phyloP scores from a whole-genome alignment of 192 early-diverging fungal species.

The Rhizoclosmatium globosum region DNA sequence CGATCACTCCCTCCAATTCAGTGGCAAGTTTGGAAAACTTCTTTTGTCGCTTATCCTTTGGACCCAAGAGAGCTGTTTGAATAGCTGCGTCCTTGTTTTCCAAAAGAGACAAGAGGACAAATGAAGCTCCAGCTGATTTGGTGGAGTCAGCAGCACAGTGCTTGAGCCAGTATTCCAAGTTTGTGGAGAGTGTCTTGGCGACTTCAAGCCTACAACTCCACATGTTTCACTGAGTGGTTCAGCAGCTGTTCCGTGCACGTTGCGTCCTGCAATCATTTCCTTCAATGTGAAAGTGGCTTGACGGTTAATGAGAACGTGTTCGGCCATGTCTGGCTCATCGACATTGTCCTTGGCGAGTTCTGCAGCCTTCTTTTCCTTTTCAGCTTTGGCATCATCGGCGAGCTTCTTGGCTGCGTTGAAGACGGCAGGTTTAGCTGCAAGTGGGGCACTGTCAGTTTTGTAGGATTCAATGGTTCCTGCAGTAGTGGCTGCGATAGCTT shows the following conservation, averaged over 20 bases:
- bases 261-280: slow-evolving; percentile 38
- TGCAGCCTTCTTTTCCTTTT: slow-evolving; percentile 52
- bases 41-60: slow-evolving; percentile 22
- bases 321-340: slow-evolving; percentile 50
- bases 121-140: slow-evolving; percentile 46
- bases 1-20: slow-evolving; percentile 25
- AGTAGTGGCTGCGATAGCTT: slow-evolving; percentile 32
- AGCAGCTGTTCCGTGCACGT: not conserved
- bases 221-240: slow-evolving; percentile 17
- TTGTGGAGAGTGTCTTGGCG: slow-evolving; percentile 21
- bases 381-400: slow-evolving; percentile 50
- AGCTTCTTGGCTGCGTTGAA: slow-evolving; percentile 68
- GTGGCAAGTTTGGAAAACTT: slow-evolving; percentile 12
- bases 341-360: slow-evolving; percentile 47
- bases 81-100: slow-evolving; percentile 37
- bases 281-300: slow-evolving; percentile 48
- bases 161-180: slow-evolving; percentile 42
- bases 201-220: slow-evolving; percentile 13
- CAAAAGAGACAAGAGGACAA: slow-evolving; percentile 49
- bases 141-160: slow-evolving; percentile 43
- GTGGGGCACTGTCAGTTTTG: not conserved
- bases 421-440: slow-evolving; percentile 24
- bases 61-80: slow-evolving; percentile 17
- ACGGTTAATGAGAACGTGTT: slow-evolving; percentile 49
- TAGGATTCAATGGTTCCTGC: slow-evolving; percentile 34